Percentiles rank a stretch among this genome's conserved stretches.
Evolutionary conservation across 176 grass and related monocot species (phyloP).

Genomic region (Saccharum officinarum): DNA sequence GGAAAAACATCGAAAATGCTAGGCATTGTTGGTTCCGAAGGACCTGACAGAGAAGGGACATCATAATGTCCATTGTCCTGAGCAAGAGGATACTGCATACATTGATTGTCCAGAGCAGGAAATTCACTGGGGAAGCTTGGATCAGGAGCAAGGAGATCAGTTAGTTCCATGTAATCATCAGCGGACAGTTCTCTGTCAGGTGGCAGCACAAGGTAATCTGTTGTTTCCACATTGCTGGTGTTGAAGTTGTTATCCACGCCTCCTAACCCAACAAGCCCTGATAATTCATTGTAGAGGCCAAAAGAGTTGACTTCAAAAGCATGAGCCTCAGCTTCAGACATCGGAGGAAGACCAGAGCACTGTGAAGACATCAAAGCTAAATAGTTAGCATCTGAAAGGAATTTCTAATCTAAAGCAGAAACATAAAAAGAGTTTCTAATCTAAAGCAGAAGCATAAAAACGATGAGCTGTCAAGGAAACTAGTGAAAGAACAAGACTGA

Average conservation of each 20-base stretch:
- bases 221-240: background rate
- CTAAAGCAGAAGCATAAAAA: background rate
- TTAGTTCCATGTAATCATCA: conserved; percentile 61
- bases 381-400: background rate
- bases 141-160: conserved; percentile 48
- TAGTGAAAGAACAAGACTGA: background rate
- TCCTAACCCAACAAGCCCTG: conserved; percentile 32
- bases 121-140: conserved; percentile 23
- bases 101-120: conserved; percentile 8
- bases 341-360: conserved; percentile 40
- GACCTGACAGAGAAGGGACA: background rate
- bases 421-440: background rate
- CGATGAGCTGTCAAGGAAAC: background rate
- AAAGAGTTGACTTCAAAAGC: conserved; percentile 28
- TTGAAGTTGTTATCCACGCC: background rate
- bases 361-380: conserved; percentile 18
- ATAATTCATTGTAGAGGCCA: conserved; percentile 48
- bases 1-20: conserved; percentile 9
- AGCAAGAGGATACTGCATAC: conserved; percentile 8
- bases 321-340: conserved; percentile 39
- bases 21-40: background rate
- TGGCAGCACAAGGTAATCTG: conserved; percentile 5
- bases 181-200: conserved; percentile 29
- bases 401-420: conserved; percentile 11
- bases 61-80: background rate